These are phyloP conservation scores for Russula vinacea DNA, from an alignment of 768 basidiomycete genomes.

Conservation along the genomic window DNA sequence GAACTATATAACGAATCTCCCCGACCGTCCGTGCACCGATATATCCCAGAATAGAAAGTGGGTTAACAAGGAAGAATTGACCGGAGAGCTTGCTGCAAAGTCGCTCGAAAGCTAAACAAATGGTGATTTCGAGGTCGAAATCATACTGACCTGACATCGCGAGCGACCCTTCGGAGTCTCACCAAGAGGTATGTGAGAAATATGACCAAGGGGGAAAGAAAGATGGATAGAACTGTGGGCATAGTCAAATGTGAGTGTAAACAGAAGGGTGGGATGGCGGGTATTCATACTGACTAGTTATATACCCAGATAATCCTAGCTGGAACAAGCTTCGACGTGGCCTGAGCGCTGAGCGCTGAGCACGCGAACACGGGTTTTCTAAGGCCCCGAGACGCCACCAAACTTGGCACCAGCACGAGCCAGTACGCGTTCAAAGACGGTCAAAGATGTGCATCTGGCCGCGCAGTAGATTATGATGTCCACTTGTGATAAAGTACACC, in stretches of 20 bases:
- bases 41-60: background rate
- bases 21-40: background rate
- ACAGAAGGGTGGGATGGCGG: background rate
- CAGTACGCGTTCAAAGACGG: no score
- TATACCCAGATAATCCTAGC: no score
- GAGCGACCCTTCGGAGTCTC: conserved; percentile 7
- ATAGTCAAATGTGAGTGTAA: background rate
- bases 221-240: background rate
- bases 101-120: background rate
- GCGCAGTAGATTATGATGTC: no score
- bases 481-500: no score
- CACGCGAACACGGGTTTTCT: no score
- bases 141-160: conserved; percentile 7
- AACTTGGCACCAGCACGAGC: no score
- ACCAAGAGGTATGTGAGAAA: background rate
- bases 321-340: no score
- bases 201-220: conserved; percentile 1
- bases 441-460: no score
- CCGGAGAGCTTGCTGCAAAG: conserved; percentile 10
- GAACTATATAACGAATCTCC: background rate
- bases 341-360: no score
- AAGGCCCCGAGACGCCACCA: no score
- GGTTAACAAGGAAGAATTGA: conserved; percentile 1
- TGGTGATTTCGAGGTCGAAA: background rate
- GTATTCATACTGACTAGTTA: background rate